Evolutionary conservation across 192 early-diverging fungal species (phyloP).

Genomic region (Obelidium mucronatum): DNA sequence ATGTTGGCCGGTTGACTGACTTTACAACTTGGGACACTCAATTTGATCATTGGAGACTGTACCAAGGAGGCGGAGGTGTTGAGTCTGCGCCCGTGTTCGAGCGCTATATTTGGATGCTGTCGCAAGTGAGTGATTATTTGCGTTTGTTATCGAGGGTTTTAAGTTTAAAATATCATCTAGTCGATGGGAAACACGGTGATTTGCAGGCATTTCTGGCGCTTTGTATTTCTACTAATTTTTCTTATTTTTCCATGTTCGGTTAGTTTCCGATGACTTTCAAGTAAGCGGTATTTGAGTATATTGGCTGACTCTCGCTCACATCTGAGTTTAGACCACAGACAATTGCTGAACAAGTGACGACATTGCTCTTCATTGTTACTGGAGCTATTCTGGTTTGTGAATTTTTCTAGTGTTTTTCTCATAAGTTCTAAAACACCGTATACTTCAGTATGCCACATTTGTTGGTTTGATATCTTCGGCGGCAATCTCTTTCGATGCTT

Average conservation of each 20-base stretch:
- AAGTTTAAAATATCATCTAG: too few relatives aligned
- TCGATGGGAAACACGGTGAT: background rate
- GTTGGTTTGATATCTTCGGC: constrained; percentile 16
- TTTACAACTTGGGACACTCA: background rate
- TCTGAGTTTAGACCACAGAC: background rate
- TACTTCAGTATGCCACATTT: background rate
- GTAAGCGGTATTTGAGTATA: too few relatives aligned
- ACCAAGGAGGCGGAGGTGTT: background rate
- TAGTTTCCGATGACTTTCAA: constrained; percentile 6
- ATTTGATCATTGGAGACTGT: constrained; percentile 4
- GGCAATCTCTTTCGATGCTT: constrained; percentile 13
- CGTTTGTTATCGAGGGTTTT: too few relatives aligned
- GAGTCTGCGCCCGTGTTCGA: background rate
- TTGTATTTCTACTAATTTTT: background rate
- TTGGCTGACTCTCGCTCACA: too few relatives aligned
- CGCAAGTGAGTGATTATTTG: constrained; percentile 16
- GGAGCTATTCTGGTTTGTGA: constrained; percentile 8
- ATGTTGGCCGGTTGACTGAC: constrained; percentile 3
- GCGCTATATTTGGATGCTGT: constrained; percentile 6
- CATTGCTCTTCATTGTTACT: background rate
- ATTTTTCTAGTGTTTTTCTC: background rate
- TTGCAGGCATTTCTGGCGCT: background rate
- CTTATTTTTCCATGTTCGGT: constrained; percentile 26
- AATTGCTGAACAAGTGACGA: background rate
- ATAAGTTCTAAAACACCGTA: background rate